These are phyloP conservation scores for Phytopythium delawarense DNA, from an alignment of 352 stramenopile species.

Conservation along the genomic window DNA sequence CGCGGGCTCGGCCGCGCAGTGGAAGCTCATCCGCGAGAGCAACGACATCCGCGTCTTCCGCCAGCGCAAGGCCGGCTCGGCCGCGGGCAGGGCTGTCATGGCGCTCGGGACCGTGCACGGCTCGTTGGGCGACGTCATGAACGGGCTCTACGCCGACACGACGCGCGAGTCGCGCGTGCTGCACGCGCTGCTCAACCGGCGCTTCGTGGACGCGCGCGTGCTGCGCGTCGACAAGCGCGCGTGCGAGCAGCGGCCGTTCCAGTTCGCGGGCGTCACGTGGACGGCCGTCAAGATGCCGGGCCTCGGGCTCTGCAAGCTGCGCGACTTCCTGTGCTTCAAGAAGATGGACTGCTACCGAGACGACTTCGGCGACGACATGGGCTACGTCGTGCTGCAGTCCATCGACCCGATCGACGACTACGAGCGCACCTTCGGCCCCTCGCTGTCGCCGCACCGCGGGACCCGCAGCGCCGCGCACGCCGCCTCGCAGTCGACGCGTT, in stretches of 20 bases:
- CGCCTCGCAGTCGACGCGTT: constrained; percentile 15
- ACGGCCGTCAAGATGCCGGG: constrained; percentile 53
- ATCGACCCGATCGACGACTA: constrained; percentile 44
- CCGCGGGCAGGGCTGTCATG: constrained; percentile 29
- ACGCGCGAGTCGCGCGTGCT: constrained; percentile 61
- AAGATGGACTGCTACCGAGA: constrained; percentile 64
- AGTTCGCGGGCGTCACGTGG: constrained; percentile 75
- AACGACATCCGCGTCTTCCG: constrained; percentile 63
- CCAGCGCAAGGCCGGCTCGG: constrained; percentile 21
- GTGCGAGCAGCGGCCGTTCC: constrained; percentile 52
- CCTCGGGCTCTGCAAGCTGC: constrained; percentile 51
- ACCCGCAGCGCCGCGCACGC: not conserved
- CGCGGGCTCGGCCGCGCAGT: constrained; percentile 26
- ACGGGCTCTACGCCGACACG: constrained; percentile 71
- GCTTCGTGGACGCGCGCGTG: constrained; percentile 52
- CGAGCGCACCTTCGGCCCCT: constrained; percentile 6
- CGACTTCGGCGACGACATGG: constrained; percentile 59
- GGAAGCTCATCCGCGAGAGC: constrained; percentile 63
- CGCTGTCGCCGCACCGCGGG: not conserved
- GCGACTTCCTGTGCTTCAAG: constrained; percentile 78
- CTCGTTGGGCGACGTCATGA: constrained; percentile 66
- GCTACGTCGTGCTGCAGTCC: constrained; percentile 66
- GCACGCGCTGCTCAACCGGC: constrained; percentile 51
- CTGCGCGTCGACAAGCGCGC: constrained; percentile 65
- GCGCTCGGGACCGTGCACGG: constrained; percentile 58